Percentiles rank a stretch among this genome's conserved stretches.
phyloP scores from a whole-genome alignment of 768 basidiomycete species.

The Kwoniella pini region DNA sequence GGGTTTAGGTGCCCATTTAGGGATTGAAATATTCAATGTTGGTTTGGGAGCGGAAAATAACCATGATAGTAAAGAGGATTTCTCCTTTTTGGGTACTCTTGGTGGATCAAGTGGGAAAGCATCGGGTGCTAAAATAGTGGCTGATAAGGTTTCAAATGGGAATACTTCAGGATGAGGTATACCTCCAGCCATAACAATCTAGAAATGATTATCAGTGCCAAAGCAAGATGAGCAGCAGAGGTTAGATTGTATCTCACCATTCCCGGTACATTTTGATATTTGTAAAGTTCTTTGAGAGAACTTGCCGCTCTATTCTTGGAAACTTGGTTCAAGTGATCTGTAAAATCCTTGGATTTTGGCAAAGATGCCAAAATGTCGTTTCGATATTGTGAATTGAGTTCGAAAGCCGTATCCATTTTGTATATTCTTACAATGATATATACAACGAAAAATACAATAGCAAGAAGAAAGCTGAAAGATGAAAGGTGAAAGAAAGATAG shows the following conservation, averaged over 20 bases:
- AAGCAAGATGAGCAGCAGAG: constrained; percentile 57
- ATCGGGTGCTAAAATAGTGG: constrained; percentile 61
- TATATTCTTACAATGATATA: not conserved
- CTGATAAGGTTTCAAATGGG: constrained; percentile 64
- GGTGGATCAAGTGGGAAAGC: constrained; percentile 59
- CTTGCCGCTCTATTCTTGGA: constrained; percentile 60
- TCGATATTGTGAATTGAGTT: constrained; percentile 19
- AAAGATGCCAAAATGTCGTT: constrained; percentile 10
- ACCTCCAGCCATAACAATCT: constrained; percentile 69
- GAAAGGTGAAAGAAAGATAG: not conserved
- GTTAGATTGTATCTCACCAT: constrained; percentile 16
- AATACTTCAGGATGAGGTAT: constrained; percentile 68
- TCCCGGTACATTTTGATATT: constrained; percentile 63
- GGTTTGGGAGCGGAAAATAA: constrained; percentile 51
- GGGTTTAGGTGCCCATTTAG: constrained; percentile 62
- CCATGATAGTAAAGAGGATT: constrained; percentile 43
- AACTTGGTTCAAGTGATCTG: constrained; percentile 68
- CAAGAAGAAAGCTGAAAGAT: not conserved
- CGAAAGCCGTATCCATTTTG: constrained; percentile 47
- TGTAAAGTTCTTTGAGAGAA: constrained; percentile 69
- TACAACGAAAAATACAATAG: not conserved
- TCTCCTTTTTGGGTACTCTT: constrained; percentile 36
- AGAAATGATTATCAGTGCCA: not conserved
- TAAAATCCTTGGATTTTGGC: constrained; percentile 63
- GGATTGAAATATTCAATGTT: constrained; percentile 61